Conservation (phyloP, 129 eudicot genomes). For the Lonicera japonica region DNA sequence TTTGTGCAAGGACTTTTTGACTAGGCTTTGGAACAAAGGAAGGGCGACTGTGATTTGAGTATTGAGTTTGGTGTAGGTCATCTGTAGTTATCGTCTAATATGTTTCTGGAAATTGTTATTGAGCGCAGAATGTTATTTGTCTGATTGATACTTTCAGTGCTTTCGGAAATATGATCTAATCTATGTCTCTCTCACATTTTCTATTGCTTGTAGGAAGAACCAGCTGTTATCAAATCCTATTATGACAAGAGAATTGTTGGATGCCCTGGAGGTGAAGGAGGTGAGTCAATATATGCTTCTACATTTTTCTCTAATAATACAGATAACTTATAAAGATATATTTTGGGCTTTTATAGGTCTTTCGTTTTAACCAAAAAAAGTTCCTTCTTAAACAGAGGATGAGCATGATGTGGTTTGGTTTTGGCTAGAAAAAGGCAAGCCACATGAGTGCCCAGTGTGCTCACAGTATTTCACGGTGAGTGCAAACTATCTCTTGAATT, state of each 20-base stretch:
- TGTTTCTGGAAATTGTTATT: too few relatives aligned
- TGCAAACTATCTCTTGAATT: conserved; percentile 8
- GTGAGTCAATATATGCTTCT: conserved; percentile 28
- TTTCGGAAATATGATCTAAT: conserved; percentile 3
- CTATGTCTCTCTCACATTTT: conserved; percentile 4
- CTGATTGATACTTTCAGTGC: too few relatives aligned
- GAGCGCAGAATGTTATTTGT: too few relatives aligned
- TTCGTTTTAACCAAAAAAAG: background rate
- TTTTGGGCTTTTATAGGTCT: background rate
- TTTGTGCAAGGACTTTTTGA: too few relatives aligned
- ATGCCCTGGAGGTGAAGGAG: conserved; percentile 95
- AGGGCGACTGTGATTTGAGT: too few relatives aligned
- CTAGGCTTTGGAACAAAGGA: too few relatives aligned
- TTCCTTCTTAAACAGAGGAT: conserved; percentile 47
- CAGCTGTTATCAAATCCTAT: conserved; percentile 75
- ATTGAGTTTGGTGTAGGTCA: too few relatives aligned
- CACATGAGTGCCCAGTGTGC: conserved; percentile 90
- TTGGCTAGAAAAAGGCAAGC: conserved; percentile 93
- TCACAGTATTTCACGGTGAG: conserved; percentile 85
- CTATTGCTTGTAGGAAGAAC: conserved; percentile 54
- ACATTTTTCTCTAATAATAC: background rate
- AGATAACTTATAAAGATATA: background rate
- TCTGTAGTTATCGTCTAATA: too few relatives aligned
- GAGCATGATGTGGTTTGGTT: conserved; percentile 99
- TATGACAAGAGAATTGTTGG: conserved; percentile 88